Evolutionary conservation across 352 stramenopile genomes (phyloP).

Genomic region (Phytophthora chlamydospora): DNA sequence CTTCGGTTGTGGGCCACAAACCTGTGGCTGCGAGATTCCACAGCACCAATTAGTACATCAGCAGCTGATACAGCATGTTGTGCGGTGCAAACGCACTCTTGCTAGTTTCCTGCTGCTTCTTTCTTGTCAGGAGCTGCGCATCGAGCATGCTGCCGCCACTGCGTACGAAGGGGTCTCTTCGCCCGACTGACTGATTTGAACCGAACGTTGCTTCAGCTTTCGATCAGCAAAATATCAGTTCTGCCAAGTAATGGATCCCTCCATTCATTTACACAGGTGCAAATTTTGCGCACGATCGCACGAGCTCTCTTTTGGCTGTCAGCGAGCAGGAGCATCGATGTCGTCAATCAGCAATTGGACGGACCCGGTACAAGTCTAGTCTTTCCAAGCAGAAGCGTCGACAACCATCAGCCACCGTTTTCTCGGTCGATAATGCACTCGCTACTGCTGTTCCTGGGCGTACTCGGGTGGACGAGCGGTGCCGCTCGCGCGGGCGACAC

Average conservation of each 20-base stretch:
- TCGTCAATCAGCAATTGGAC: slow-evolving; percentile 11
- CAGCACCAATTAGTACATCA: too few species aligned
- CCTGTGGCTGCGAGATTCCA: too few species aligned
- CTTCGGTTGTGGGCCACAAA: too few species aligned
- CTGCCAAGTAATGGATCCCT: slow-evolving; percentile 13
- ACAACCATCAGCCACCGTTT: slow-evolving; percentile 7
- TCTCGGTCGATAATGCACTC: slow-evolving; percentile 8
- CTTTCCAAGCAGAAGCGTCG: slow-evolving; percentile 20
- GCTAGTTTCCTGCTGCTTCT: too few species aligned
- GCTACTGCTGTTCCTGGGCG: slow-evolving; percentile 11
- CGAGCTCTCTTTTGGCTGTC: too few species aligned
- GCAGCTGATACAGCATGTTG: too few species aligned
- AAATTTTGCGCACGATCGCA: slow-evolving; percentile 3
- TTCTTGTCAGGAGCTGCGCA: too few species aligned
- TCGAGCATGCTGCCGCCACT: too few species aligned
- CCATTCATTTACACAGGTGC: slow-evolving; percentile 10
- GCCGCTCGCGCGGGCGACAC: slow-evolving; percentile 28
- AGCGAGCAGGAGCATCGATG: too few species aligned
- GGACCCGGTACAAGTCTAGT: slow-evolving; percentile 17
- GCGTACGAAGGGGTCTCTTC: neutral
- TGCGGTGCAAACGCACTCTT: too few species aligned
- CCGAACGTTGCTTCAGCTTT: slow-evolving; percentile 16
- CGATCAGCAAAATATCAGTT: slow-evolving; percentile 20
- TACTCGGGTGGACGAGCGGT: slow-evolving; percentile 3
- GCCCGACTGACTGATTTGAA: slow-evolving; percentile 7